These are phyloP conservation scores for Solanum okadae DNA, from an alignment of 257 asterid genomes.

Conservation along the genomic window DNA sequence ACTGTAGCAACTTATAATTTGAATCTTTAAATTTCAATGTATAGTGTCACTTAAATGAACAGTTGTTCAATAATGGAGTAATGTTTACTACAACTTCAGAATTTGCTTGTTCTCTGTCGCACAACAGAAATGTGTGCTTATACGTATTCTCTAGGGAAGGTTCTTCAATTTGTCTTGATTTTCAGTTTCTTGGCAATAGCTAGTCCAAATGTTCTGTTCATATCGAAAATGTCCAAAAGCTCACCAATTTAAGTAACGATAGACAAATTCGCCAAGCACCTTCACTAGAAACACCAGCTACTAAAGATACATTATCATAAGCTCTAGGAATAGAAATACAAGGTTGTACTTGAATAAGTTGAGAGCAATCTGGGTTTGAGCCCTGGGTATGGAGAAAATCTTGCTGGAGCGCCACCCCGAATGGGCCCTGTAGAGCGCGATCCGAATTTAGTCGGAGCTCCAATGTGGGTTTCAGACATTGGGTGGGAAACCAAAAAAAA, in stretches of 20 bases:
- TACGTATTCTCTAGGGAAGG: background rate
- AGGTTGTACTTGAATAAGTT: background rate
- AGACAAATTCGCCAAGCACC: background rate
- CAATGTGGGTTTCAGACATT: too few relatives aligned
- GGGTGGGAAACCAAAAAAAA: too few relatives aligned
- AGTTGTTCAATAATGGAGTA: background rate
- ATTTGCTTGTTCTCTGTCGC: background rate
- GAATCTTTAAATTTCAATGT: background rate
- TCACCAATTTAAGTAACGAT: background rate
- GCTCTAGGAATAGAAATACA: background rate
- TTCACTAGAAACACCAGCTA: background rate
- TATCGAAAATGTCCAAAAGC: background rate
- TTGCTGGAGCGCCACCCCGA: too few relatives aligned
- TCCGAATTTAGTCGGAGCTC: too few relatives aligned
- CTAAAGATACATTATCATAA: background rate
- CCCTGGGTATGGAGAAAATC: too few relatives aligned
- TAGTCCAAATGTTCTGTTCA: background rate
- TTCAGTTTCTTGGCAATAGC: background rate
- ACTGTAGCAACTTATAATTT: background rate
- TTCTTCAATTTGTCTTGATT: background rate
- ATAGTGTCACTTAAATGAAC: background rate
- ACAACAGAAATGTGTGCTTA: background rate
- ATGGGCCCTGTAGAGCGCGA: too few relatives aligned
- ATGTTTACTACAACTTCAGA: background rate
- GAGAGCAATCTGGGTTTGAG: background rate